These are phyloP conservation scores for Aureobasidium lini DNA, from an alignment of 2,329 filamentous ascomycete species.

Conservation along the genomic window DNA sequence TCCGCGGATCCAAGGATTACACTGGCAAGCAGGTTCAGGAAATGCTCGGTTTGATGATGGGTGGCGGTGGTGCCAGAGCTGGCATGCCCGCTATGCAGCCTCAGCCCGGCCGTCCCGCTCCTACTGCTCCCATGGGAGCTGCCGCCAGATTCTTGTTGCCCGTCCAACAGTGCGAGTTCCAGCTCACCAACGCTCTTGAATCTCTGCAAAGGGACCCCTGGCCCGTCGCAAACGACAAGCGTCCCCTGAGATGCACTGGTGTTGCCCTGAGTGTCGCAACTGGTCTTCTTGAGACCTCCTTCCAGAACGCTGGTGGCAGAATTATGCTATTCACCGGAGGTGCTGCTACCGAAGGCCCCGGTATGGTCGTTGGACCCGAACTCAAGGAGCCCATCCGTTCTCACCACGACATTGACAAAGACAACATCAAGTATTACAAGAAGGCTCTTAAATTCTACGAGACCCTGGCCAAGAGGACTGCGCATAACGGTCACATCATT, in stretches of 20 bases:
- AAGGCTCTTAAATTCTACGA: constrained; percentile 99
- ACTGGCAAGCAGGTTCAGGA: constrained; percentile 98
- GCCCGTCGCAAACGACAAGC: constrained; percentile 90
- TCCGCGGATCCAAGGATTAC: constrained; percentile 96
- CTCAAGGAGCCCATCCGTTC: constrained; percentile 93
- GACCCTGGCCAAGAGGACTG: constrained; percentile 81
- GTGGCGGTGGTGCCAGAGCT: constrained; percentile 54
- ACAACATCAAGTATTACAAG: constrained; percentile 99
- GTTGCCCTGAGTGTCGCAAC: constrained; percentile 94
- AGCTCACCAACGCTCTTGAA: constrained; percentile 92
- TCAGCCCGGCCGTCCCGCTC: constrained; percentile 57
- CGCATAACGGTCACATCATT: constrained; percentile 94
- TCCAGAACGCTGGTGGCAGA: constrained; percentile 88
- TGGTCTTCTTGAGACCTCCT: constrained; percentile 85
- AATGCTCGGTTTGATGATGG: constrained; percentile 73
- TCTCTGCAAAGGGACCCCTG: constrained; percentile 94
- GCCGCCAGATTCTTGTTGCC: constrained; percentile 87
- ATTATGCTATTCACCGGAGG: constrained; percentile 98
- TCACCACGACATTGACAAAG: constrained; percentile 96
- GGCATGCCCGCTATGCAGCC: constrained; percentile 57
- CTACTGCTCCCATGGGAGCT: constrained; percentile 66
- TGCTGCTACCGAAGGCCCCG: constrained; percentile 89
- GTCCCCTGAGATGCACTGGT: constrained; percentile 84
- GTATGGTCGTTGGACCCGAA: constrained; percentile 93
- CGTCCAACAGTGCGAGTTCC: constrained; percentile 92